Evolutionary conservation across 768 basidiomycete species (phyloP).

Genomic region (Leccinellum albellum): DNA sequence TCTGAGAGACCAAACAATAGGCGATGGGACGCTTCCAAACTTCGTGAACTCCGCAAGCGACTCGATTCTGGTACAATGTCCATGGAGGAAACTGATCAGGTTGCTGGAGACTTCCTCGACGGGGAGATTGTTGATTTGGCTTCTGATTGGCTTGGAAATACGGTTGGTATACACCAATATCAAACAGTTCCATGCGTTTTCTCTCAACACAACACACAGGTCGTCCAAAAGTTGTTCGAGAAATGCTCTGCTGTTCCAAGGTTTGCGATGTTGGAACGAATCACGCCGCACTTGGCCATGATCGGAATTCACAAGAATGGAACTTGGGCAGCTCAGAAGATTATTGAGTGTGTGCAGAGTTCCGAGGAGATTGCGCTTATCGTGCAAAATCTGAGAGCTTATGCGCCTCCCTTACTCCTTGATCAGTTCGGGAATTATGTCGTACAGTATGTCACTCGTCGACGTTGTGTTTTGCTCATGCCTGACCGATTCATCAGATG

Average conservation of each 20-base stretch:
- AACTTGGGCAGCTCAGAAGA: constrained; percentile 99
- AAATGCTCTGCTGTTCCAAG: constrained; percentile 74
- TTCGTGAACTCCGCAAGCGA: constrained; percentile 91
- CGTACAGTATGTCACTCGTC: constrained; percentile 63
- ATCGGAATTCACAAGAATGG: constrained; percentile 99
- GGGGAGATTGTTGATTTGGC: constrained; percentile 93
- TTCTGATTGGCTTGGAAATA: constrained; percentile 98
- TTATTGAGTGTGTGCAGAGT: constrained; percentile 89
- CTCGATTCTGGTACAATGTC: constrained; percentile 87
- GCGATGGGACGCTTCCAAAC: constrained; percentile 89
- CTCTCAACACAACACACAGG: constrained; percentile 39
- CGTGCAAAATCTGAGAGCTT: constrained; percentile 83
- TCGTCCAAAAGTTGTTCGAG: constrained; percentile 97
- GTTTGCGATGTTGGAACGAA: constrained; percentile 89
- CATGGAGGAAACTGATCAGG: constrained; percentile 83
- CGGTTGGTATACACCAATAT: constrained; percentile 33
- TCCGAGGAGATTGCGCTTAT: constrained; percentile 85
- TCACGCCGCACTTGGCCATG: constrained; percentile 90
- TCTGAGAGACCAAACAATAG: constrained; percentile 82
- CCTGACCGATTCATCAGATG: constrained; percentile 47
- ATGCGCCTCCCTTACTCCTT: constrained; percentile 87
- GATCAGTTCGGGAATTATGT: constrained; percentile 95
- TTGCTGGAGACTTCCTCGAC: constrained; percentile 87
- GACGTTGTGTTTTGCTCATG: not conserved
- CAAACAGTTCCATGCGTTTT: not conserved